These are phyloP conservation scores for Rutidosis leptorrhynchoides DNA, from an alignment of 129 eudicot genomes.

Conservation along the genomic window DNA sequence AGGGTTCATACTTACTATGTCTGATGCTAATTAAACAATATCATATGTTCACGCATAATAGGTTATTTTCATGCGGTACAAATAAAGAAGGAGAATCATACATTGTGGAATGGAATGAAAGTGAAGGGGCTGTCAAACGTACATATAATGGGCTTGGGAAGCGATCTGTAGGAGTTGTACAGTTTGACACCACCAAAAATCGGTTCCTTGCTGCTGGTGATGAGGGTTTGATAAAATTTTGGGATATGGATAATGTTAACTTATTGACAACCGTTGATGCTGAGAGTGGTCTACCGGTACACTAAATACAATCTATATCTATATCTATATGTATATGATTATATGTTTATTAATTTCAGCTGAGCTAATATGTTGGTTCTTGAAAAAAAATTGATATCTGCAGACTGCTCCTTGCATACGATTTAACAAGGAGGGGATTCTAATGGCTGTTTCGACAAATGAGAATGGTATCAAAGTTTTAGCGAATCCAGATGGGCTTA, in stretches of 20 bases:
- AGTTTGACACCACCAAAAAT: constrained; percentile 77
- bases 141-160: constrained; percentile 73
- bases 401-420: constrained; percentile 91
- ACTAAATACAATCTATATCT: not conserved
- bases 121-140: constrained; percentile 90
- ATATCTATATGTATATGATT: not conserved
- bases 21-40: constrained; percentile 13
- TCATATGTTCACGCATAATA: constrained; percentile 10
- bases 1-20: not conserved
- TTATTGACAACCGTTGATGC: constrained; percentile 68
- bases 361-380: constrained; percentile 19
- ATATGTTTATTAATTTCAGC: constrained; percentile 14
- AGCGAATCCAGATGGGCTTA: constrained; percentile 73
- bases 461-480: constrained; percentile 73
- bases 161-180: constrained; percentile 71
- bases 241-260: constrained; percentile 85
- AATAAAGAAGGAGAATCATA: constrained; percentile 88
- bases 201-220: constrained; percentile 87
- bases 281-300: constrained; percentile 79
- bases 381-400: not conserved
- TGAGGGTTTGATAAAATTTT: constrained; percentile 58
- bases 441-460: constrained; percentile 79
- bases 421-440: constrained; percentile 77
- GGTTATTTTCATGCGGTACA: constrained; percentile 88
- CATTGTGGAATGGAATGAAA: constrained; percentile 92